Percentiles rank a stretch among this genome's conserved stretches.
phyloP scores from a whole-genome alignment of 495 filamentous ascomycete genomes.

The Tuber calosporum region DNA sequence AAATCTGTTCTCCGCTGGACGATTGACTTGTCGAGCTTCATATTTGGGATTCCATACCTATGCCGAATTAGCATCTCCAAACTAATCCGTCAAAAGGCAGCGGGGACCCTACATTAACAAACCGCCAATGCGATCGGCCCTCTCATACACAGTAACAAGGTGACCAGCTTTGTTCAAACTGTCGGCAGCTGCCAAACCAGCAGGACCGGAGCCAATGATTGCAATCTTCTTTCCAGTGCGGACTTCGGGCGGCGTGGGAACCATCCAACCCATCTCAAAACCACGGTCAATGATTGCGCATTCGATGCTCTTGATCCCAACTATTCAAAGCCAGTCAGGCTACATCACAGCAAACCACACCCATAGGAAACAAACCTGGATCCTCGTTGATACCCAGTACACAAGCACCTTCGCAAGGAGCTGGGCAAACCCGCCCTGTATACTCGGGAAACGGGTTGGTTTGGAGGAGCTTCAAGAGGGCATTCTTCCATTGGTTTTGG shows the following conservation, averaged over 20 bases:
- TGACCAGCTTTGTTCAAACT: constrained; percentile 95
- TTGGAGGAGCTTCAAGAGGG: constrained; percentile 89
- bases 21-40: constrained; percentile 99
- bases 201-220: constrained; percentile 88
- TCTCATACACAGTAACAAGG: constrained; percentile 88
- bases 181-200: constrained; percentile 86
- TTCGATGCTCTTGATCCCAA: constrained; percentile 99
- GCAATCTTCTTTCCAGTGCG: constrained; percentile 89
- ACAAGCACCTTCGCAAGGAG: constrained; percentile 95
- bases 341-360: not conserved
- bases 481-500: constrained; percentile 89
- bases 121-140: constrained; percentile 85
- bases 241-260: constrained; percentile 68
- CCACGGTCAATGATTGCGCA: constrained; percentile 99
- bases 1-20: constrained; percentile 94
- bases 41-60: constrained; percentile 87
- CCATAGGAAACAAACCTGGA: constrained; percentile 46
- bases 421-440: constrained; percentile 95
- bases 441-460: constrained; percentile 99
- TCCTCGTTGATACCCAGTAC: constrained; percentile 98
- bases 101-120: constrained; percentile 64
- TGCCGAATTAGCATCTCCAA: constrained; percentile 31
- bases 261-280: constrained; percentile 99
- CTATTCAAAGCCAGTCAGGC: constrained; percentile 26
- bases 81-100: not conserved